A percentile compares a stretch with the other conserved stretches of the same genome.
phyloP scores from a whole-genome alignment of 2,329 filamentous ascomycete genomes.

The Microdochium trichocladiopsis region DNA sequence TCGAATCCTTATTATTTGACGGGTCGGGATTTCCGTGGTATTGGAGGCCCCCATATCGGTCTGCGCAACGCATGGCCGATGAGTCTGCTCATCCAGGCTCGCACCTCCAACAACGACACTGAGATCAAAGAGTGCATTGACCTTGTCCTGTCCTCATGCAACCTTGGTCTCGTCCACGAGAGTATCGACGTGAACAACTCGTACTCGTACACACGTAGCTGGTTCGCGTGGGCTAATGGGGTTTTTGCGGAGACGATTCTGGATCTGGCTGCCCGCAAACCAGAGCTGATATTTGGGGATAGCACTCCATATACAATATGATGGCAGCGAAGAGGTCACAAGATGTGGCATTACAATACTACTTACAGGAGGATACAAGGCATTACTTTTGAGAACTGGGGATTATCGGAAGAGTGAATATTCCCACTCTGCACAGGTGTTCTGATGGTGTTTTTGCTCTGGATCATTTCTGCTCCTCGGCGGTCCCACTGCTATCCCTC shows the following conservation, averaged over 20 bases:
- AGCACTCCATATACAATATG: not conserved
- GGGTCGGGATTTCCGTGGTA: slow-evolving; percentile 73
- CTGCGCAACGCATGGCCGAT: slow-evolving; percentile 94
- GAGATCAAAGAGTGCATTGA: slow-evolving; percentile 73
- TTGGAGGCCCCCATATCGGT: slow-evolving; percentile 82
- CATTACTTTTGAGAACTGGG: too few relatives aligned
- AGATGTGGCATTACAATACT: not conserved
- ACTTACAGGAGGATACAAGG: not conserved
- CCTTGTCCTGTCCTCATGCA: slow-evolving; percentile 67
- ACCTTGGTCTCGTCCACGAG: slow-evolving; percentile 81
- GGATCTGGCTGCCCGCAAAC: slow-evolving; percentile 3
- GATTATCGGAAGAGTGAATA: too few relatives aligned
- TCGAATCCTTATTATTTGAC: slow-evolving; percentile 86
- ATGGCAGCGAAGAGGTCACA: not conserved
- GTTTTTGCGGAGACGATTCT: slow-evolving; percentile 5
- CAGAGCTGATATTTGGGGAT: slow-evolving; percentile 1
- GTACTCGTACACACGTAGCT: slow-evolving; percentile 62
- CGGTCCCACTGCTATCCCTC: not conserved
- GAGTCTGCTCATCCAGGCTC: slow-evolving; percentile 84
- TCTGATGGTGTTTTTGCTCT: too few relatives aligned
- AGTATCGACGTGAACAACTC: slow-evolving; percentile 73
- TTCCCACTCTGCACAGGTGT: too few relatives aligned
- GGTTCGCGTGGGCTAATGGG: slow-evolving; percentile 5
- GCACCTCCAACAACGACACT: slow-evolving; percentile 75
- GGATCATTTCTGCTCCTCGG: not conserved